phyloP scores from a whole-genome alignment of 73 alveolate genomes.

The Paramecium bursaria region DNA sequence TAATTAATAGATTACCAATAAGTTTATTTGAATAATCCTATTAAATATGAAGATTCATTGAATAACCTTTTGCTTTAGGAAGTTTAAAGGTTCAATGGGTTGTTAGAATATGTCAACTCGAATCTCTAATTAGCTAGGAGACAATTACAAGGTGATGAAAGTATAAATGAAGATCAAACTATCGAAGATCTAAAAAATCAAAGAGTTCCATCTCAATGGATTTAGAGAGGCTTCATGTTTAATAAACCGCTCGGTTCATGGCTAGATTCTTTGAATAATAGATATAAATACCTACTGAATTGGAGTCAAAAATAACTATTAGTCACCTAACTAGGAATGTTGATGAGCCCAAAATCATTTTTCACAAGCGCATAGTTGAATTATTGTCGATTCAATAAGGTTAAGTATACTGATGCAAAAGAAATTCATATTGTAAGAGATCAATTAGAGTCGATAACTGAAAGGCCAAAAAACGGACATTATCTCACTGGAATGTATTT shows the following conservation, averaged over 20 bases:
- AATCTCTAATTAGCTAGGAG: background rate
- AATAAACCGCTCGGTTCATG: background rate
- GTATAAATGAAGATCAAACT: background rate
- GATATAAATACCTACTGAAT: background rate
- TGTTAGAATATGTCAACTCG: background rate
- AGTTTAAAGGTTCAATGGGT: background rate
- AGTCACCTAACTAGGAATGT: constrained; percentile 3
- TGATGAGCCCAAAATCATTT: constrained; percentile 11
- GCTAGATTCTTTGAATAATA: background rate
- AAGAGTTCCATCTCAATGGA: constrained; percentile 31
- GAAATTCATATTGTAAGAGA: background rate
- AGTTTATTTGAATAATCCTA: background rate
- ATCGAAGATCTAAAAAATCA: background rate
- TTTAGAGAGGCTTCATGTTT: constrained; percentile 7
- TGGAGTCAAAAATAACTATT: constrained; percentile 35
- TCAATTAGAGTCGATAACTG: background rate
- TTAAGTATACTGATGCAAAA: too few relatives aligned
- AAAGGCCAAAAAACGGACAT: background rate
- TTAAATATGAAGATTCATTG: background rate
- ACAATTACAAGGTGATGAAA: constrained; percentile 11
- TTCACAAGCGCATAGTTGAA: constrained; percentile 2
- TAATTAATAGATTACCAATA: too few relatives aligned
- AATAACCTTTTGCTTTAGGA: constrained; percentile 15
- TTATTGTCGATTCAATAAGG: background rate
- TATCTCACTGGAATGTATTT: constrained; percentile 18